Evolutionary conservation across 2,329 filamentous ascomycete genomes (phyloP).

Genomic region (Trichoderma breve): DNA sequence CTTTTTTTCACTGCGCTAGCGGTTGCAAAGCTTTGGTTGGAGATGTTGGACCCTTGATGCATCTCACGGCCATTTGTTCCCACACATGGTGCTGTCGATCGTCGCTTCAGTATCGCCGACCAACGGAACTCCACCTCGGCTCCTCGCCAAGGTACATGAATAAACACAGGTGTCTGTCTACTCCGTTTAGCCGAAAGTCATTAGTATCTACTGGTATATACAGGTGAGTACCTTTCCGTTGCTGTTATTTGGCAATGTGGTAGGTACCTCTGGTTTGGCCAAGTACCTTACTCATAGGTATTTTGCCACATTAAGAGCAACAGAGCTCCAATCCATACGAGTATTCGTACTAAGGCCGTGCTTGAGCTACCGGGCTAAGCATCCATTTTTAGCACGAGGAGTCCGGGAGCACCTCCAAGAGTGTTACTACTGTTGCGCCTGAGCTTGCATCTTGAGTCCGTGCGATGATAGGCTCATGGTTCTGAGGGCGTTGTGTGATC

Average conservation of each 20-base stretch:
- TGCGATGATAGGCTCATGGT: not conserved
- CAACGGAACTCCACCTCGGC: slow-evolving; percentile 9
- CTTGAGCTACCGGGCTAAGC: not conserved
- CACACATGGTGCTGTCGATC: slow-evolving; percentile 17
- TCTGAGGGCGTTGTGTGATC: not conserved
- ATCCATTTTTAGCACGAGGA: not conserved
- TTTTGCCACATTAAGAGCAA: not conserved
- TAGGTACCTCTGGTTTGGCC: not conserved
- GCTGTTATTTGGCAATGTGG: not conserved
- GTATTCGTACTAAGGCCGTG: not conserved
- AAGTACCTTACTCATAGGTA: not conserved
- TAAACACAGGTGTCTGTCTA: not conserved
- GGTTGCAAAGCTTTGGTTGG: not conserved
- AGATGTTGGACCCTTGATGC: slow-evolving; percentile 18
- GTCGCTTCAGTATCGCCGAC: slow-evolving; percentile 4
- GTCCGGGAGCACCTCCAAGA: not conserved
- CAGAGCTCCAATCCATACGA: not conserved
- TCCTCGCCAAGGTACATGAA: not conserved
- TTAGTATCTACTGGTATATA: not conserved
- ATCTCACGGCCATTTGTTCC: slow-evolving; percentile 1
- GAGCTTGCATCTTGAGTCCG: not conserved
- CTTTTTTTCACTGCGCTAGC: slow-evolving; percentile 1
- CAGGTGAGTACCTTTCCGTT: not conserved
- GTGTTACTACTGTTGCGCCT: not conserved
- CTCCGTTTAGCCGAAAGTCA: not conserved